Percentiles rank a stretch among this genome's conserved stretches.
Conservation (phyloP, 345 rosid genomes). For the Brassica incana region DNA sequence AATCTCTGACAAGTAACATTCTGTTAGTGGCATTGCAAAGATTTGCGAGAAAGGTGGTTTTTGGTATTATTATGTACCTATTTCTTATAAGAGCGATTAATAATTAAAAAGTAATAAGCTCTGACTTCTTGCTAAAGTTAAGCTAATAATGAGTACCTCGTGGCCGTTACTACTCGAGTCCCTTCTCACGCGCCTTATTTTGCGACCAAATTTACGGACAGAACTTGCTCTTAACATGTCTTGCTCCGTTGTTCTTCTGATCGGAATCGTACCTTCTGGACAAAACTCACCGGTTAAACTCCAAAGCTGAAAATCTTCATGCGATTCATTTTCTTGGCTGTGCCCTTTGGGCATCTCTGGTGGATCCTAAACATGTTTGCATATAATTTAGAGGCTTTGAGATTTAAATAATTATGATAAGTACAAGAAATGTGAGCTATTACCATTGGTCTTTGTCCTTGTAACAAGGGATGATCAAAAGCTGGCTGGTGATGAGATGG, state of each 20-base stretch:
- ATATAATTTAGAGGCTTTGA: slow-evolving; percentile 4
- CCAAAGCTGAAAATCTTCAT: slow-evolving; percentile 77
- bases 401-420: not conserved
- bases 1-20: slow-evolving; percentile 33
- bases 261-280: slow-evolving; percentile 89
- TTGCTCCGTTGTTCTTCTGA: slow-evolving; percentile 82
- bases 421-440: not conserved
- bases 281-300: slow-evolving; percentile 73
- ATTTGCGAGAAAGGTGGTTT: slow-evolving; percentile 43
- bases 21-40: slow-evolving; percentile 67
- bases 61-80: slow-evolving; percentile 14
- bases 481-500: slow-evolving; percentile 81
- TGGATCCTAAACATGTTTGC: slow-evolving; percentile 59
- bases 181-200: slow-evolving; percentile 70
- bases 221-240: slow-evolving; percentile 86
- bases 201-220: slow-evolving; percentile 66
- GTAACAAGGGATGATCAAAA: slow-evolving; percentile 79
- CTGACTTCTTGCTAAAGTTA: slow-evolving; percentile 21
- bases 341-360: slow-evolving; percentile 70
- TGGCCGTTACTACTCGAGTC: slow-evolving; percentile 83
- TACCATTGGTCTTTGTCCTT: slow-evolving; percentile 75
- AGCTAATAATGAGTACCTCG: slow-evolving; percentile 55
- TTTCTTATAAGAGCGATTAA: slow-evolving; percentile 45
- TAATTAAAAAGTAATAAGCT: slow-evolving; percentile 42
- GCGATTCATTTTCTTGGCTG: slow-evolving; percentile 37